Evolutionary conservation across 495 filamentous ascomycete genomes (phyloP).

Genomic region (Talaromyces nanjingensis): DNA sequence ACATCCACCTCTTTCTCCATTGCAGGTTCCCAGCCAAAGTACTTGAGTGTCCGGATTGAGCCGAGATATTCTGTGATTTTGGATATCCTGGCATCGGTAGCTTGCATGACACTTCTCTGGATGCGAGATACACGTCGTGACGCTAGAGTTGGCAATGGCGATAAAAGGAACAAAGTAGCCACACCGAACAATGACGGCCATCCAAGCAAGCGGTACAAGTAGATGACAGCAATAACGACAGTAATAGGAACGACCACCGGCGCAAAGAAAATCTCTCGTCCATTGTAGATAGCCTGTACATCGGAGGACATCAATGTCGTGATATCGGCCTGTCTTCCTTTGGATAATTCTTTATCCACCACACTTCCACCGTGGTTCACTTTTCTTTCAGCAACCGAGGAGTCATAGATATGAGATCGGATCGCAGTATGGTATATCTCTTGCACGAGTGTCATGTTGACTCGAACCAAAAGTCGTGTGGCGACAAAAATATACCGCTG

Average conservation of each 20-base stretch:
- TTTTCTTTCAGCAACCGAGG: constrained; percentile 11
- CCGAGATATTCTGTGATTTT: constrained; percentile 42
- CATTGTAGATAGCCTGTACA: constrained; percentile 34
- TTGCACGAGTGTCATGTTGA: constrained; percentile 40
- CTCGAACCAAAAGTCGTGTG: constrained; percentile 37
- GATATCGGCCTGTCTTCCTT: constrained; percentile 36
- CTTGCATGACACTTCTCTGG: constrained; percentile 36
- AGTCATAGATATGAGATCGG: constrained; percentile 26
- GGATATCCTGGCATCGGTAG: constrained; percentile 44
- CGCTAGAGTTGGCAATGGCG: constrained; percentile 33
- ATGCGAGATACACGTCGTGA: constrained; percentile 24
- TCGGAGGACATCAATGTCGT: constrained; percentile 47
- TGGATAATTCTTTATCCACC: constrained; percentile 19
- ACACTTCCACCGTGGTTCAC: constrained; percentile 9
- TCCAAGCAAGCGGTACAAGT: constrained; percentile 37
- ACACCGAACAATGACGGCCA: constrained; percentile 42
- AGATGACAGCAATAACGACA: constrained; percentile 26
- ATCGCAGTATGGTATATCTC: constrained; percentile 46
- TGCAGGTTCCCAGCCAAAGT: constrained; percentile 45
- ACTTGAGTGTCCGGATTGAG: constrained; percentile 44
- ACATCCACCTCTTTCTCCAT: constrained; percentile 33
- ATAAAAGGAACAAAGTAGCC: constrained; percentile 24
- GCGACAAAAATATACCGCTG: constrained; percentile 45
- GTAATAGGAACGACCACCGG: constrained; percentile 27
- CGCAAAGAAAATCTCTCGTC: constrained; percentile 34